A percentile compares a stretch with the other conserved stretches of the same genome.
phyloP scores from a whole-genome alignment of 2,329 filamentous ascomycete species.

The Penicillium sp. region DNA sequence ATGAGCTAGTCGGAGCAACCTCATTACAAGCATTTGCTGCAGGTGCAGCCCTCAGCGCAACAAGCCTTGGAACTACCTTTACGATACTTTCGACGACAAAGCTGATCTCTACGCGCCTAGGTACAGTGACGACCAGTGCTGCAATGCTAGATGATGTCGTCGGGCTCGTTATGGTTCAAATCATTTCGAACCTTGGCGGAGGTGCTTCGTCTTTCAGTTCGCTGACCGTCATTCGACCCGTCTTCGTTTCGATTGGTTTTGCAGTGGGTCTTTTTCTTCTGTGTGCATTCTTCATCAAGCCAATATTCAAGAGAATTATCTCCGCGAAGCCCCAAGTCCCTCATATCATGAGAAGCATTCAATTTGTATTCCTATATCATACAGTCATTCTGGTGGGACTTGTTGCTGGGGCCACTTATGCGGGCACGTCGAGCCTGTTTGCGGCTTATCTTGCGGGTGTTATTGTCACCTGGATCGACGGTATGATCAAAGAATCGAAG shows the following conservation, averaged over 20 bases:
- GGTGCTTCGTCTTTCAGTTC: slow-evolving; percentile 32
- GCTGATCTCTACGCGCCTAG: slow-evolving; percentile 55
- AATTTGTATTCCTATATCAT: slow-evolving; percentile 43
- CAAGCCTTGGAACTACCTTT: slow-evolving; percentile 70
- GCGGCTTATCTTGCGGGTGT: slow-evolving; percentile 59
- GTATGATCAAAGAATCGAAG: slow-evolving; percentile 7
- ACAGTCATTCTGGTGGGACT: slow-evolving; percentile 47
- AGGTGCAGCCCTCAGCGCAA: slow-evolving; percentile 71
- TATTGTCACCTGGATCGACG: slow-evolving; percentile 52
- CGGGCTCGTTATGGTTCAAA: slow-evolving; percentile 72
- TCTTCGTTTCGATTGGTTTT: slow-evolving; percentile 49
- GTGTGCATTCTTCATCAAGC: slow-evolving; percentile 24
- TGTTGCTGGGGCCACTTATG: slow-evolving; percentile 51
- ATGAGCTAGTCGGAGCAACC: slow-evolving; percentile 48
- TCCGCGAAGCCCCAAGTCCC: slow-evolving; percentile 8
- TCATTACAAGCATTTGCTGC: slow-evolving; percentile 67
- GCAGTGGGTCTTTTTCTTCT: slow-evolving; percentile 27
- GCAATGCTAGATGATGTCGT: slow-evolving; percentile 25
- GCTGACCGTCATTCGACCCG: slow-evolving; percentile 49
- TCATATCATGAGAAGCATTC: slow-evolving; percentile 1
- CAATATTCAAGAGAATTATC: slow-evolving; percentile 7
- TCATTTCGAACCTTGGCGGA: slow-evolving; percentile 65
- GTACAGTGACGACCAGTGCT: slow-evolving; percentile 56
- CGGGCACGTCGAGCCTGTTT: slow-evolving; percentile 57
- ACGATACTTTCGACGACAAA: slow-evolving; percentile 62